Conservation (phyloP, 2,329 filamentous ascomycete species). For the Fusarium denticulatum region DNA sequence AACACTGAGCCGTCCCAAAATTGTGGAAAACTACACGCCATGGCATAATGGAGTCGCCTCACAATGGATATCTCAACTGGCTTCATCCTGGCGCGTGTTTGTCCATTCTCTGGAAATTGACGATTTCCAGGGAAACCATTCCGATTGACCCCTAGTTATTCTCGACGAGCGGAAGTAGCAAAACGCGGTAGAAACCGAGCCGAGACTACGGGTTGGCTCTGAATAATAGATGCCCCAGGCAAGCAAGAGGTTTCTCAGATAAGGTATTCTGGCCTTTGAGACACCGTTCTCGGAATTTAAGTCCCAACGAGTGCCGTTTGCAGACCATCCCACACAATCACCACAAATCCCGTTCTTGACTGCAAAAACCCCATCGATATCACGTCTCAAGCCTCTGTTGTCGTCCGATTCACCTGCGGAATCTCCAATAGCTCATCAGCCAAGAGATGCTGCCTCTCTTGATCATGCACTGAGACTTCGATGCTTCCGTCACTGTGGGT, state of each 20-base stretch:
- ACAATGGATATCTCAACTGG: slow-evolving; percentile 29
- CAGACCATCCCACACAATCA: slow-evolving; percentile 27
- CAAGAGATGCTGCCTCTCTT: slow-evolving; percentile 30
- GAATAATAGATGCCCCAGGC: background rate
- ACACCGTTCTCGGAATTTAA: slow-evolving; percentile 13
- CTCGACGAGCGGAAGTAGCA: slow-evolving; percentile 12
- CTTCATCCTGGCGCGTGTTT: slow-evolving; percentile 30
- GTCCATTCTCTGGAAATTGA: slow-evolving; percentile 14
- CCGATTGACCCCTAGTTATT: background rate
- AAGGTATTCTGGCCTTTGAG: background rate
- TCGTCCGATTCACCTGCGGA: slow-evolving; percentile 34
- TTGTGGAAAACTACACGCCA: slow-evolving; percentile 24
- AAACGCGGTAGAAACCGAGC: slow-evolving; percentile 5
- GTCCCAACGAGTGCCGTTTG: slow-evolving; percentile 11
- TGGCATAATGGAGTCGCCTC: slow-evolving; percentile 24
- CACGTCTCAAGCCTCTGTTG: slow-evolving; percentile 21
- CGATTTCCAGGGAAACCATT: slow-evolving; percentile 11
- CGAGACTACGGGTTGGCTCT: background rate
- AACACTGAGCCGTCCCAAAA: background rate
- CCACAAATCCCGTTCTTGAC: slow-evolving; percentile 9
- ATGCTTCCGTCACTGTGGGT: slow-evolving; percentile 35
- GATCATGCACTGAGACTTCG: slow-evolving; percentile 18
- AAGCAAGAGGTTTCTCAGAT: background rate
- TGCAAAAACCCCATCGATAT: slow-evolving; percentile 27
- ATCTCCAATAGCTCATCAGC: slow-evolving; percentile 35